phyloP scores from a whole-genome alignment of 768 basidiomycete species.

The Leccinum truebloodii region DNA sequence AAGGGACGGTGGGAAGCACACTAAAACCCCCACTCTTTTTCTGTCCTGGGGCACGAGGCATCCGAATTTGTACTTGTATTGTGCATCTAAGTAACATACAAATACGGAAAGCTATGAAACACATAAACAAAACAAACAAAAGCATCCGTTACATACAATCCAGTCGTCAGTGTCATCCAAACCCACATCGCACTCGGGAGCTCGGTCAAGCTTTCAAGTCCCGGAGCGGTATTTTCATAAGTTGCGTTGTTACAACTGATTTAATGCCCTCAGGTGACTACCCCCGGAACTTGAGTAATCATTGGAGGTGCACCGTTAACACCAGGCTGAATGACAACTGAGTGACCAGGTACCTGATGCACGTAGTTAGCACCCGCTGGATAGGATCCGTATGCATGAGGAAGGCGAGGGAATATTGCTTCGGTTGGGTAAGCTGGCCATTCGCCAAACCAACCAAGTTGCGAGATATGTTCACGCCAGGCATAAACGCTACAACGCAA shows the following conservation, averaged over 20 bases:
- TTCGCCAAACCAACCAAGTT: slow-evolving; percentile 79
- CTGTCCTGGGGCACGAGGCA: slow-evolving; percentile 31
- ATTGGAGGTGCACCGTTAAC: slow-evolving; percentile 57
- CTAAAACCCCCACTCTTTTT: slow-evolving; percentile 20
- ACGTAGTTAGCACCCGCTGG: slow-evolving; percentile 38
- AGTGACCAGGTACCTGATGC: slow-evolving; percentile 57
- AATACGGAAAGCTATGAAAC: slow-evolving; percentile 6
- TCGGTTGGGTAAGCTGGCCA: slow-evolving; percentile 54
- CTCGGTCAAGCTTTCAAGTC: neutral
- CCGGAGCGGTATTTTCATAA: neutral
- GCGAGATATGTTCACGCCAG: slow-evolving; percentile 42
- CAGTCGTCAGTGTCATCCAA: slow-evolving; percentile 14
- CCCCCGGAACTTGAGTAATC: slow-evolving; percentile 58
- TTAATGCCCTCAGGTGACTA: slow-evolving; percentile 21
- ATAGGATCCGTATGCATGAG: slow-evolving; percentile 37
- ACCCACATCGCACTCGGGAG: neutral
- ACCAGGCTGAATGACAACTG: slow-evolving; percentile 69
- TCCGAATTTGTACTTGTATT: slow-evolving; percentile 14
- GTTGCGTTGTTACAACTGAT: neutral
- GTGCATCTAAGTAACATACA: slow-evolving; percentile 15
- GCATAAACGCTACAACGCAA: slow-evolving; percentile 25
- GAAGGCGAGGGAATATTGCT: slow-evolving; percentile 22
- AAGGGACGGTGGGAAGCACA: slow-evolving; percentile 30
- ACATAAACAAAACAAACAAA: slow-evolving; percentile 13
- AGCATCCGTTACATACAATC: slow-evolving; percentile 3